Conservation (phyloP, 2,329 filamentous ascomycete genomes). For the Penicillium sp. region DNA sequence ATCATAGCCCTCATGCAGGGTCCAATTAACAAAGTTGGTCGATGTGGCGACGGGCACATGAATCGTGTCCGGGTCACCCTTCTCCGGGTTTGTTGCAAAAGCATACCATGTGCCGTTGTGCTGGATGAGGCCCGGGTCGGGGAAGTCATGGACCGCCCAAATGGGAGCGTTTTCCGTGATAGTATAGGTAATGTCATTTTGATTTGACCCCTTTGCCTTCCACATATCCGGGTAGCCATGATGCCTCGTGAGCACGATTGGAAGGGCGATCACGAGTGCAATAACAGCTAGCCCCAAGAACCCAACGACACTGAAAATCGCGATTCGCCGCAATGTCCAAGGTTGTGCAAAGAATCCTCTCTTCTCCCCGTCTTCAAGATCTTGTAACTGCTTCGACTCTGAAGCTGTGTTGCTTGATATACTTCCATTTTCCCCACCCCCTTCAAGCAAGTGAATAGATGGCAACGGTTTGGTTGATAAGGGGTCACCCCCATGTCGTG, state of each 20-base stretch:
- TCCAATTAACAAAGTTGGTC: conserved; percentile 48
- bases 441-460: conserved; percentile 3
- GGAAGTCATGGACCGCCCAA: conserved; percentile 28
- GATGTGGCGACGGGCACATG: conserved; percentile 57
- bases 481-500: not conserved
- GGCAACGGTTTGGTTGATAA: not conserved
- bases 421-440: conserved; percentile 1
- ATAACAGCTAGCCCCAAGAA: conserved; percentile 15
- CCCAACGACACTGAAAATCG: conserved; percentile 5
- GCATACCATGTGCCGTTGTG: conserved; percentile 38
- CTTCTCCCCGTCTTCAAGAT: not conserved
- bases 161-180: conserved; percentile 20
- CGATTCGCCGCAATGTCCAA: conserved; percentile 15
- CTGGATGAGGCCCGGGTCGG: conserved; percentile 31
- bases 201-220: not conserved
- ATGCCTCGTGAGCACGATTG: conserved; percentile 16
- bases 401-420: not conserved
- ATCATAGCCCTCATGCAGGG: conserved; percentile 46
- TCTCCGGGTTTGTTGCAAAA: conserved; percentile 29
- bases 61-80: conserved; percentile 15
- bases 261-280: conserved; percentile 22
- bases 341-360: conserved; percentile 10
- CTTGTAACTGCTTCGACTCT: not conserved
- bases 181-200: conserved; percentile 20
- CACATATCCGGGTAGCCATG: conserved; percentile 4